phyloP scores from a whole-genome alignment of 495 filamentous ascomycete species.

The Aspergillus avenaceus region DNA sequence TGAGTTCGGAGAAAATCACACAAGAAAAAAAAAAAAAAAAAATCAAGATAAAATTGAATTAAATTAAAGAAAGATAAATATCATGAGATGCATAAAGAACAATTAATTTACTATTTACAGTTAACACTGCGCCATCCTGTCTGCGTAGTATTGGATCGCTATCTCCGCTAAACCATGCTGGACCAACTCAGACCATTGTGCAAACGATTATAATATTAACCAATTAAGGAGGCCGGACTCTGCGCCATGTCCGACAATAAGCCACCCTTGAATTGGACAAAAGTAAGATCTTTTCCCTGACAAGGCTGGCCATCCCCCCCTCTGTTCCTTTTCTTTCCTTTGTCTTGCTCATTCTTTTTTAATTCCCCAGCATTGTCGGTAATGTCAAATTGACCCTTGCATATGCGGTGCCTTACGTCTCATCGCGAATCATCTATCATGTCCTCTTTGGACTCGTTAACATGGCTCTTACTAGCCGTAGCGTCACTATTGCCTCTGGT shows the following conservation, averaged over 20 bases:
- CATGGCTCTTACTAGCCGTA: conserved; percentile 7
- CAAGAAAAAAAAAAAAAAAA: too few species aligned
- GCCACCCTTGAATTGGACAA: not conserved
- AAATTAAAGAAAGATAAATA: too few species aligned
- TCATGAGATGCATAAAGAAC: too few species aligned
- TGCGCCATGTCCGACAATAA: not conserved
- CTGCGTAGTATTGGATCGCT: not conserved
- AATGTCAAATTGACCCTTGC: not conserved
- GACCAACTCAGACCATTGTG: not conserved
- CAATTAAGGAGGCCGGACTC: not conserved
- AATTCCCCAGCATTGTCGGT: not conserved
- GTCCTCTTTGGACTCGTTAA: conserved; percentile 2
- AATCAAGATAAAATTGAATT: too few species aligned
- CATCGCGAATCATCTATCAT: not conserved
- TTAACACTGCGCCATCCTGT: too few species aligned
- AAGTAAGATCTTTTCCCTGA: not conserved
- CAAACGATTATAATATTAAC: not conserved
- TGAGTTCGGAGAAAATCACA: too few species aligned
- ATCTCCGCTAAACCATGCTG: not conserved
- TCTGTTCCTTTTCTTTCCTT: not conserved
- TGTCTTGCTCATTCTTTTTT: not conserved
- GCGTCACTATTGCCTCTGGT: conserved; percentile 1
- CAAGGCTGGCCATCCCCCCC: not conserved
- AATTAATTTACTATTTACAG: too few species aligned
- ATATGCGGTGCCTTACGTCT: not conserved